A percentile compares a stretch with the other conserved stretches of the same genome.
Conservation (phyloP, 2,329 filamentous ascomycete genomes). For the Grosmannia serpens region DNA sequence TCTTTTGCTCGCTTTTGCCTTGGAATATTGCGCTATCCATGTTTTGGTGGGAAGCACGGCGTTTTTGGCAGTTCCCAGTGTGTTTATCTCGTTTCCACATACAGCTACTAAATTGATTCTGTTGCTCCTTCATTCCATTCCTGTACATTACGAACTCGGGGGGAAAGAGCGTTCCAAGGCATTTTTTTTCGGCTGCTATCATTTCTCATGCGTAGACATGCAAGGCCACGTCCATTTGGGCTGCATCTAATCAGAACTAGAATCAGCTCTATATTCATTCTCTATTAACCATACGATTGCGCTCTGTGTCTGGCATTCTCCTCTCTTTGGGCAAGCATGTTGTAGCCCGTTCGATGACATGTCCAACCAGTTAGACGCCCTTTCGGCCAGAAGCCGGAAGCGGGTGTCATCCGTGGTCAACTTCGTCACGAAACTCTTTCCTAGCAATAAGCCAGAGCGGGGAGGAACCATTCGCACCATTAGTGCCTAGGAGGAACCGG, state of each 20-base stretch:
- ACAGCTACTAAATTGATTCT: neutral
- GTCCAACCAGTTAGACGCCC: neutral
- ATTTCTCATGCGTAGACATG: neutral
- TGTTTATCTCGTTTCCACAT: neutral
- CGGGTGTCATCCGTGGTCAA: constrained; percentile 5
- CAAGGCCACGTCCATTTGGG: neutral
- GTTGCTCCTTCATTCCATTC: neutral
- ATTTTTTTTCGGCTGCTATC: neutral
- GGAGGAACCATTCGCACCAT: constrained; percentile 32
- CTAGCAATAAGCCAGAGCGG: constrained; percentile 36
- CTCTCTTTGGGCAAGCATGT: neutral
- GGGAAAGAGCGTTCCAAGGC: neutral
- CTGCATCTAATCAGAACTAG: too few species aligned
- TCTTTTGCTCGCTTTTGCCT: neutral
- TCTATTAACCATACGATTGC: too few species aligned
- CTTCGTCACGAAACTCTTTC: constrained; percentile 33
- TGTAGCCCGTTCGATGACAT: neutral
- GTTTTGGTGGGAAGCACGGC: neutral
- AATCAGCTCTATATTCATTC: too few species aligned
- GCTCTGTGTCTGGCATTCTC: neutral
- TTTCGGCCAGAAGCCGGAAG: neutral
- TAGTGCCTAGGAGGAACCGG: constrained; percentile 8
- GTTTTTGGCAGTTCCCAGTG: neutral
- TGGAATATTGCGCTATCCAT: neutral
- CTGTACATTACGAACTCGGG: neutral